A percentile compares a stretch with the other conserved stretches of the same genome.
Evolutionary conservation across 176 grass and related monocot genomes (phyloP).

Genomic region (Ananas comosus): DNA sequence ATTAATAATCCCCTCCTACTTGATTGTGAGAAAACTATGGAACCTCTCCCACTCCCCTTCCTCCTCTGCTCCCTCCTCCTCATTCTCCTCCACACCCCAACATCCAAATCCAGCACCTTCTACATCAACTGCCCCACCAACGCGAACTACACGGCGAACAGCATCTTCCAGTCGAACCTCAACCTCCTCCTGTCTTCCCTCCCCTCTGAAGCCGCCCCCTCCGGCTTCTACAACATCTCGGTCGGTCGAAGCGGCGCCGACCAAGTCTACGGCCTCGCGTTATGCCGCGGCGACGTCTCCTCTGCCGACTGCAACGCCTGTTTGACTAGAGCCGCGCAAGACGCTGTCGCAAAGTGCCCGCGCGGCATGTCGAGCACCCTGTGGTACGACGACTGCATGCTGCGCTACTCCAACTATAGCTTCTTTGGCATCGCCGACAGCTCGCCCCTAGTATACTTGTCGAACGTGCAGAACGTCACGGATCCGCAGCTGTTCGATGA

Average conservation of each 20-base stretch:
- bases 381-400: slow-evolving; percentile 18
- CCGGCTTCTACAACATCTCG: slow-evolving; percentile 8
- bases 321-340: no score
- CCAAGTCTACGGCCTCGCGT: slow-evolving; percentile 17
- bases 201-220: neutral
- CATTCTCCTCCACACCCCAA: neutral
- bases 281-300: slow-evolving; percentile 42
- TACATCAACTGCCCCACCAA: neutral
- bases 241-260: slow-evolving; percentile 8
- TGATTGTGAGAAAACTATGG: no score
- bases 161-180: slow-evolving; percentile 23
- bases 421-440: no score
- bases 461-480: neutral
- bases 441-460: no score
- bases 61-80: slow-evolving; percentile 10
- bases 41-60: no score
- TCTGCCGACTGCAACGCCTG: slow-evolving; percentile 7
- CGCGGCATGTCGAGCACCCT: no score
- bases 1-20: neutral
- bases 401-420: slow-evolving; percentile 22
- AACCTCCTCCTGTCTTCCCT: slow-evolving; percentile 19
- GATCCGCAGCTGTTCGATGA: no score
- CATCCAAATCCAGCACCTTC: neutral
- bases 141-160: slow-evolving; percentile 12
- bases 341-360: no score